phyloP scores from a whole-genome alignment of 805 yeast genomes.

The Candida anglica region DNA sequence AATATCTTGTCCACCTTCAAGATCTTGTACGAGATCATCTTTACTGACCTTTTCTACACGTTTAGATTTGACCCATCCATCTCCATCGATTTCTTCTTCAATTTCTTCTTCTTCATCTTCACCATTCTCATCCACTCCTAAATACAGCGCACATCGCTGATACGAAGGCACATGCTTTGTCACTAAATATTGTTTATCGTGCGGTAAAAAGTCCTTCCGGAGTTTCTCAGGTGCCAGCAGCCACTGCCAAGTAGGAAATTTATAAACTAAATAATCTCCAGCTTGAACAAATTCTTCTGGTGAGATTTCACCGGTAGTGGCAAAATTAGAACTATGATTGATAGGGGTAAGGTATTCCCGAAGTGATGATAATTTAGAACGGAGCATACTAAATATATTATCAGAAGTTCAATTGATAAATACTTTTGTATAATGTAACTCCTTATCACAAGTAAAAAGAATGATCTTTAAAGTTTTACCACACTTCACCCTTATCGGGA shows the following conservation, averaged over 20 bases:
- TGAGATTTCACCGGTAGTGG: constrained; percentile 83
- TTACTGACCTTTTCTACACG: constrained; percentile 4
- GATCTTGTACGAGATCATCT: no score
- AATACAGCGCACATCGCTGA: constrained; percentile 59
- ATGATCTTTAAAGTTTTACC: no score
- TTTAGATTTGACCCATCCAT: constrained; percentile 53
- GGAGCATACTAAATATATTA: constrained; percentile 24
- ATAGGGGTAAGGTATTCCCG: constrained; percentile 94
- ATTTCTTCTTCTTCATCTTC: constrained; percentile 29
- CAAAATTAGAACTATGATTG: constrained; percentile 79
- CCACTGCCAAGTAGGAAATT: constrained; percentile 99
- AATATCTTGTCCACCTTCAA: constrained; percentile 32
- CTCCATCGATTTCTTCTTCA: constrained; percentile 38
- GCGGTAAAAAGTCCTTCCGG: constrained; percentile 70
- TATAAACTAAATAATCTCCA: constrained; percentile 86
- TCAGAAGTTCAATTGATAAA: no score
- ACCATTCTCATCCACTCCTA: constrained; percentile 38
- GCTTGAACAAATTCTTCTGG: constrained; percentile 95
- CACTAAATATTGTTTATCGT: constrained; percentile 80
- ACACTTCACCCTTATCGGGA: no score
- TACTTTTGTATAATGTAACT: no score
- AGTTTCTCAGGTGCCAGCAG: constrained; percentile 28
- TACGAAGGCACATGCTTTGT: constrained; percentile 88
- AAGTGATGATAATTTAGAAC: constrained; percentile 78
- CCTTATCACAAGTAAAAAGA: no score